Conservation (phyloP, 352 stramenopile genomes). For the Phytophthora vignae region DNA sequence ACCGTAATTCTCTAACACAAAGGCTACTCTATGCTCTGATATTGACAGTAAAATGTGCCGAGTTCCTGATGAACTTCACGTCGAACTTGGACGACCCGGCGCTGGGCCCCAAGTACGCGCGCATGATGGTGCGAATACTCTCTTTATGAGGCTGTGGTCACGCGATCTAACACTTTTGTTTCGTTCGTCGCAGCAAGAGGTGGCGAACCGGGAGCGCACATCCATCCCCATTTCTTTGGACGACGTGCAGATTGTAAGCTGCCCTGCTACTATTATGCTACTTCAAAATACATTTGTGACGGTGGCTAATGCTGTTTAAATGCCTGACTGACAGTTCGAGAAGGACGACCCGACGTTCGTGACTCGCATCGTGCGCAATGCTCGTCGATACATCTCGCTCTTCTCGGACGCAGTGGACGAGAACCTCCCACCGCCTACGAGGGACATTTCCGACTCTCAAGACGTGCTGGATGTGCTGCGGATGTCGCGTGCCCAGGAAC, state of each 20-base stretch:
- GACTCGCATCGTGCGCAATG: conserved; percentile 86
- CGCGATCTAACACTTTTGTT: background rate
- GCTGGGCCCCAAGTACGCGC: conserved; percentile 76
- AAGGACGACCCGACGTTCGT: conserved; percentile 85
- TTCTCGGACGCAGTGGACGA: conserved; percentile 91
- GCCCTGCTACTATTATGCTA: background rate
- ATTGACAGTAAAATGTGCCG: conserved; percentile 70
- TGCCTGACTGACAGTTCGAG: conserved; percentile 56
- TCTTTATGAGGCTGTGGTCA: conserved; percentile 3
- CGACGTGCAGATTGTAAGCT: conserved; percentile 79
- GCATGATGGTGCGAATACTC: conserved; percentile 72
- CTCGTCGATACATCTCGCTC: conserved; percentile 88
- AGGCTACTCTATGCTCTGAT: background rate
- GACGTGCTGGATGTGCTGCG: conserved; percentile 89
- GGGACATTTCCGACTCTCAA: conserved; percentile 80
- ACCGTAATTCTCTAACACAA: background rate
- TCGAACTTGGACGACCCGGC: conserved; percentile 77
- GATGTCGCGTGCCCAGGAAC: conserved; percentile 77
- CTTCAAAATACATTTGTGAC: background rate
- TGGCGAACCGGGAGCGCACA: conserved; percentile 86
- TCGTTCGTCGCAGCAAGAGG: conserved; percentile 69
- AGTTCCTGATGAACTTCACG: conserved; percentile 77
- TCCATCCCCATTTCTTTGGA: conserved; percentile 84
- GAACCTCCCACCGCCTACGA: conserved; percentile 80
- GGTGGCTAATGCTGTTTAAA: conserved; percentile 37